Evolutionary conservation across 2,329 filamentous ascomycete species (phyloP).

Genomic region (Penicillium crustosum): DNA sequence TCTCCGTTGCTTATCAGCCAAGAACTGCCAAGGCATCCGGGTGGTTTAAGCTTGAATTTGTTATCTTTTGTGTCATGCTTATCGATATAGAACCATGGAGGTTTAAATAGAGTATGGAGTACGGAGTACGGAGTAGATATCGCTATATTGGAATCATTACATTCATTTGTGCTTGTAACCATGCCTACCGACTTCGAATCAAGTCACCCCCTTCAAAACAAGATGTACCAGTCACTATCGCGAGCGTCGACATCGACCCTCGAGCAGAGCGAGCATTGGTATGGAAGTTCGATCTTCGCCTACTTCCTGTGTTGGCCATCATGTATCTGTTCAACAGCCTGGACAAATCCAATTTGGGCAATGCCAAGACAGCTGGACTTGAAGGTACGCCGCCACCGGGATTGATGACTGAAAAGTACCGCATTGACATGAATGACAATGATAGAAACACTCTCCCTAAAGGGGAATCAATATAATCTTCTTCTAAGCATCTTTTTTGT

Average conservation of each 20-base stretch:
- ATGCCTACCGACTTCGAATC: neutral
- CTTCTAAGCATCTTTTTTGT: constrained; percentile 32
- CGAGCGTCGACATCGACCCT: constrained; percentile 35
- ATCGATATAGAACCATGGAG: neutral
- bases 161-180: neutral
- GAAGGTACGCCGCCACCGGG: constrained; percentile 13
- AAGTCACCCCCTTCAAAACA: constrained; percentile 9
- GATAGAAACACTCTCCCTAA: constrained; percentile 24
- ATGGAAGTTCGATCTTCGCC: constrained; percentile 49
- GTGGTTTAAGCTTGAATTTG: neutral
- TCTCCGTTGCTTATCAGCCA: no score
- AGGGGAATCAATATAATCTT: constrained; percentile 30
- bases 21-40: no score
- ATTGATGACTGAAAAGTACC: neutral
- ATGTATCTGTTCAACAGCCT: constrained; percentile 57
- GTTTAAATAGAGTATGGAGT: no score
- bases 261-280: constrained; percentile 46
- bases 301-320: constrained; percentile 54
- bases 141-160: neutral
- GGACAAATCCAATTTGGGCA: constrained; percentile 44
- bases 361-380: constrained; percentile 30
- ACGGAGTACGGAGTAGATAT: no score
- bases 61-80: neutral
- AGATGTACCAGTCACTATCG: constrained; percentile 15
- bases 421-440: neutral